Base-by-base conservation (phyloP, 1,284 basidiomycete species). In the Thelephora terrestris region DNA sequence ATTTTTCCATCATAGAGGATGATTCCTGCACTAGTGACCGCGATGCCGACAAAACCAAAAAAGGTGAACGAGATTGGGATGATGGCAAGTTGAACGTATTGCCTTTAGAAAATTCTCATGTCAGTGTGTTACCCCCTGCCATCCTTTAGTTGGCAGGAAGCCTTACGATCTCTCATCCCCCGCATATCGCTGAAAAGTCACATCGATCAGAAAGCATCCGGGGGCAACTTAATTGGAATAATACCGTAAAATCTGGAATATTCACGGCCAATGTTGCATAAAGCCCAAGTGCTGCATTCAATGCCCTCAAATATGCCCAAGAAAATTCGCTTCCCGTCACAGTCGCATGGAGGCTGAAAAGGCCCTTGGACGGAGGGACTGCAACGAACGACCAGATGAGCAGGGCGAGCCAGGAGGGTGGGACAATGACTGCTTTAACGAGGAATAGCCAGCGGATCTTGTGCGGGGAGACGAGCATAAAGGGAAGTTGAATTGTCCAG, bases 391-490 rank as follows among this genome's bases (percentile, higher is more conserved):
- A 76, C 85, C 85, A 90, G 25, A 83, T 81, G 51, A 89, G 68
- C 53, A 87, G 85, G 7, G 78, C 75, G 21, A 89, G 51, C 68
- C 81, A 85, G 6, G 81, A 74, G 4, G 75, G 64, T 0, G 85
- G 85, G 0, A 85, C 83, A 14, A 83, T 63, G 48, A 75, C 62
- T 0, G 78, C 76, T 64, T 89, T 87, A 53, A 72, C 66, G 45
- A 79, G 68, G 70, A 91, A 91, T 14, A 91, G 67, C 66, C 78
- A 79, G 43, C 80, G 76, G 43, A 90, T 80, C 54, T 74, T 76
- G 55, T 85, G 82, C 3, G 86, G 85, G 18, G 85, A 86, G 45
- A 90, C 68, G 46, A 90, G 69, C 67, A 86, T 74, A 61, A 89
- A 76, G 0, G 87, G 86, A 53, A 84, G 73, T 59, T 64, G 79